Evolutionary conservation across 257 asterid species (phyloP), one percentile per base, ranked within the genome.

Genomic region (Cynanchum wilfordii): DNA sequence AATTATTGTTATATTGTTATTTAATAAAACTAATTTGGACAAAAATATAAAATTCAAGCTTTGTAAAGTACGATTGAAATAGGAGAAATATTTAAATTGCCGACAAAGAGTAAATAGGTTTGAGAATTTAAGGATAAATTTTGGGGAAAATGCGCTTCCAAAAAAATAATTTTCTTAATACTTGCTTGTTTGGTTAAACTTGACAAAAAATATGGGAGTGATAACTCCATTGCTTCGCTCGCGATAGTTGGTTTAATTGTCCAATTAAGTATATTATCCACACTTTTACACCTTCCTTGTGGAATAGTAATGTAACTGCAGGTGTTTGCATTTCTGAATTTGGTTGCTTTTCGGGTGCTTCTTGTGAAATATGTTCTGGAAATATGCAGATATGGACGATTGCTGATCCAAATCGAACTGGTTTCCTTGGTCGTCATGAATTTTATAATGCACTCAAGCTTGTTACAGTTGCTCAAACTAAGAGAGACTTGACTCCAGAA

Each of bases 401-500:
- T 81, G 90, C 96, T 51, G 98, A 95, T 84, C 97, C 86, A 77
- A 92, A 84, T 67, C 80, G 70, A 81, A 82, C 79, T 38, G 95
- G 97, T 73, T 92, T 79, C 80, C 96, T 95, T 40, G 94, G 91
- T 55, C 96, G 97, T 66, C 78, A 87, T 69, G 95, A 92, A 78
- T 95, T 95, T 88, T 95, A 87, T 81, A 90, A 92, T 79, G 96
- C 93, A 82, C 96, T 95, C 36, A 95, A 89, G 87, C 99, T 94
- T 76, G 97, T 89, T 67, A 94, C 99, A 9, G 99, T 94, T 54
- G 99, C 99, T 60, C 99, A 95, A 81, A 91, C 90, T 82, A 89
- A 89, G 73, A 79, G 85, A 75, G 95, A 89, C 40, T 86, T 95
- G 90, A 92, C 98, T 66, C 91, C 93, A 75, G 97, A 90, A 10